Base-by-base conservation (phyloP, 1,284 basidiomycete species). In the Rhodotorula mucilaginosa region DNA sequence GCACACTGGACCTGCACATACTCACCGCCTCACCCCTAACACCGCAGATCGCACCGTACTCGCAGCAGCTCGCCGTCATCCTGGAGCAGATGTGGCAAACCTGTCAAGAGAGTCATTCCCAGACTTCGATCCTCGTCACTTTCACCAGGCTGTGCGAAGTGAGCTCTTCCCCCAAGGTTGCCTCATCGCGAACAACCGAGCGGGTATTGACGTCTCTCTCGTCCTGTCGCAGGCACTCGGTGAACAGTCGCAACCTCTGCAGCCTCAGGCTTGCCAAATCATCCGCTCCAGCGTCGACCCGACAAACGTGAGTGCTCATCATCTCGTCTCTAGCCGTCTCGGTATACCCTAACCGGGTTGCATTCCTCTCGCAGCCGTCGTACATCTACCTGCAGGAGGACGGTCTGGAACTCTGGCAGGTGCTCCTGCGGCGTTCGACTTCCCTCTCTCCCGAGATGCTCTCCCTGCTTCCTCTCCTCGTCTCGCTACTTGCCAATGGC, bases 371-470 rank as follows among this genome's bases (percentile, higher is more conserved):
- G 58, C 68, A 76, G 75, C 69, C 75, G 1, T 71, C 75, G 3
- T 74, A 75, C 59, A 58, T 75, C 57, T 74, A 76, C 56, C 72
- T 79, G 16, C 76, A 78, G 57, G 78, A 79, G 48, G 78, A 79
- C 46, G 77, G 73, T 1, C 74, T 79, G 49, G 77, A 78, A 31
- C 65, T 79, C 4, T 78, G 77, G 78, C 70, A 73, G 21, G 64
- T 73, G 13, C 65, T 76, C 21, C 67, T 78, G 1, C 62, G 65
- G 2, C 69, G 76, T 2, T 70, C 69, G 0, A 51, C 66, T 15
- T 7, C 57, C 4, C 63, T 78, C 19, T 67, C 76, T 1, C 34
- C 58, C 18, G 76, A 77, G 26, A 67, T 79, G 65, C 65, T 74
- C 48, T 44, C 48, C 3, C 69, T 79, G 31, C 60, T 77, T 1